These are phyloP conservation scores for Coniferiporia sulphurascens DNA, from an alignment of 1,284 basidiomycete species.

Conservation along the genomic window DNA sequence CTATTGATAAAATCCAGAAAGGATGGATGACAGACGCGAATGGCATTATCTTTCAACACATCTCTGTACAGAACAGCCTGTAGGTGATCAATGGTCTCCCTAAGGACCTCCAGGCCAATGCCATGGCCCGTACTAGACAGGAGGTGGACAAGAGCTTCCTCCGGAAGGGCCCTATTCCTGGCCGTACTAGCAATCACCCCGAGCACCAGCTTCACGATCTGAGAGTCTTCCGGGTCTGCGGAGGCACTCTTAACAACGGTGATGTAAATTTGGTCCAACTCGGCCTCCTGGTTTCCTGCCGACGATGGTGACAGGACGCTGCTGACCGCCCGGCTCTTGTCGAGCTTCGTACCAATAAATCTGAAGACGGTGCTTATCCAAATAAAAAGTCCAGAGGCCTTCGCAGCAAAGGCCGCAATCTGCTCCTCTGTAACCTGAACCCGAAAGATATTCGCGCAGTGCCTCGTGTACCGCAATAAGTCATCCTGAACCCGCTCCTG, in stretches of 20 bases:
- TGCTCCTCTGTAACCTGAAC: conserved; percentile 9
- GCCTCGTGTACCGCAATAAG: neutral
- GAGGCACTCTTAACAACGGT: neutral
- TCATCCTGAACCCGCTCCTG: neutral
- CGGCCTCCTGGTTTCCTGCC: neutral
- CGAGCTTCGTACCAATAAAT: conserved; percentile 18
- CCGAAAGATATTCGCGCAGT: neutral
- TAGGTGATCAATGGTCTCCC: neutral
- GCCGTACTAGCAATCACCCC: conserved; percentile 6
- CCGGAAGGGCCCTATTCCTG: conserved; percentile 1
- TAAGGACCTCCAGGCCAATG: neutral
- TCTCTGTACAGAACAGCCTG: conserved; percentile 6
- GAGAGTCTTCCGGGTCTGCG: neutral
- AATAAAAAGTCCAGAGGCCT: conserved; percentile 27
- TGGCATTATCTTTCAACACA: neutral
- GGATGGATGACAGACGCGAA: conserved; percentile 10
- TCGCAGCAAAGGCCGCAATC: conserved; percentile 22
- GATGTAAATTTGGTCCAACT: neutral
- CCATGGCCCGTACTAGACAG: neutral
- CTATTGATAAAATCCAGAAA: conserved; percentile 17
- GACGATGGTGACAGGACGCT: neutral
- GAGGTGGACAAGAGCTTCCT: neutral
- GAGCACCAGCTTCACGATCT: neutral
- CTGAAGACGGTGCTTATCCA: conserved; percentile 27
- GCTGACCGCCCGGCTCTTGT: neutral